A percentile compares a stretch with the other conserved stretches of the same genome.
Conservation (phyloP, 2,329 filamentous ascomycete genomes). For the Colletotrichum sp. region DNA sequence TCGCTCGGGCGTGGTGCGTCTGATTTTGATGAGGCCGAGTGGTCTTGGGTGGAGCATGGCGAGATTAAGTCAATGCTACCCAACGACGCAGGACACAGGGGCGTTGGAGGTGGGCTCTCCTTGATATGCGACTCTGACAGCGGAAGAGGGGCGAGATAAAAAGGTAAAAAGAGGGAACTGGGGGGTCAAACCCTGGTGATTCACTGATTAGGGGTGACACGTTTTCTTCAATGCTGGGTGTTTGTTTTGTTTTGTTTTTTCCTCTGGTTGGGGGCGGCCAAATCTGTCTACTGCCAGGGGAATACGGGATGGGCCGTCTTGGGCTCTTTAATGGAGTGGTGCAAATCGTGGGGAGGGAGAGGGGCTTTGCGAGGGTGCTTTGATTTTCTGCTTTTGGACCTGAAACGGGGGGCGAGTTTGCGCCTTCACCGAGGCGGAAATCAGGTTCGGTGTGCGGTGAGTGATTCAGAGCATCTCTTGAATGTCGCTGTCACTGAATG, state of each 20-base stretch:
- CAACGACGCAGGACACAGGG: not conserved
- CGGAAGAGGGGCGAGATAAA: not conserved
- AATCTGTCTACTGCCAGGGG: not conserved
- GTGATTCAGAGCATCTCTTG: not conserved
- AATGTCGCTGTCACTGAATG: not conserved
- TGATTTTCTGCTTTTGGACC: not conserved
- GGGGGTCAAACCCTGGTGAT: not conserved
- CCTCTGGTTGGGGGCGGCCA: not conserved
- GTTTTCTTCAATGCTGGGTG: not conserved
- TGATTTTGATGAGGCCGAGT: not conserved
- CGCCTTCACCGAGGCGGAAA: not conserved
- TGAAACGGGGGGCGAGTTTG: not conserved
- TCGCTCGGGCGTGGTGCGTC: not conserved
- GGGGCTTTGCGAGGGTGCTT: not conserved
- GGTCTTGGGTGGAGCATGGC: conserved; percentile 9
- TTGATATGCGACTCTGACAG: not conserved
- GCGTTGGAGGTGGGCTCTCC: not conserved
- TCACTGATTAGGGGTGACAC: not conserved
- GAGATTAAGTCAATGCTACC: conserved; percentile 20
- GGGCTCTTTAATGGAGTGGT: not conserved
- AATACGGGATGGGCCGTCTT: not conserved
- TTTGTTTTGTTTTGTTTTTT: not conserved
- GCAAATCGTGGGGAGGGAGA: not conserved
- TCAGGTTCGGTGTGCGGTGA: not conserved
- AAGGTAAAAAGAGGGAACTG: not conserved